Base-by-base conservation (phyloP, 441 rosid genomes). In the Gossypium trilobum region DNA sequence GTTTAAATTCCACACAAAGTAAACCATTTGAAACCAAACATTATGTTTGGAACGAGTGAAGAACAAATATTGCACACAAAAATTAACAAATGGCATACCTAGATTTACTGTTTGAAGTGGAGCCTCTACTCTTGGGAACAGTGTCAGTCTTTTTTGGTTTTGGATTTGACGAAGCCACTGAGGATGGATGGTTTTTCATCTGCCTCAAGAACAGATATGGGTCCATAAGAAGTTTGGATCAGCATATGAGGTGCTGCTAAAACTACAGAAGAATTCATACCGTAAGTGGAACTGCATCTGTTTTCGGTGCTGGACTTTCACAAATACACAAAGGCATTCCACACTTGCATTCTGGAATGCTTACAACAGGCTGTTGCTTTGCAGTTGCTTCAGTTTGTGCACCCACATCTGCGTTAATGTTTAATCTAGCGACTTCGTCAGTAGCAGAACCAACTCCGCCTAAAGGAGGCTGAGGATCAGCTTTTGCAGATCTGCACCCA, bases 261-360 rank as follows among this genome's bases (percentile, higher is more conserved):
- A 71, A 68, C 42, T 27, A 73, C 20, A 44, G 5, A 70, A 62
- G 5, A 71, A 52, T 20, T 20, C 52, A 63, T 78, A 88, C 91
- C 79, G 77, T 87, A 59, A 31, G 29, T 13, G 84, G 73, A 75
- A 27, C 67, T 3, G 65, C 76, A 60, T 78, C 86, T 10, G 70
- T 72, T 0, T 77, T 68, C 65, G 85, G 74, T n/a, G 85, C 82
- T 70, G 90, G 86, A 72, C 94, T 85, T 76, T 87, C 90, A 75
- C 98, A 89, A 65, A 91, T 91, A 78, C 97, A 94, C 16, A 94
- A 78, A 75, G 97, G 98, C 98, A 94, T 90, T 44, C 97, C 98
- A 74, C 97, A 94, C 74, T 88, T 91, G 85, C 98, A 94, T 57
- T 94, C 90, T 55, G 78, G 27, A 63, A 76, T 81, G 58, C 75